Base-by-base conservation (phyloP, 148 eudicot species). In the Gaultheria prostrata region DNA sequence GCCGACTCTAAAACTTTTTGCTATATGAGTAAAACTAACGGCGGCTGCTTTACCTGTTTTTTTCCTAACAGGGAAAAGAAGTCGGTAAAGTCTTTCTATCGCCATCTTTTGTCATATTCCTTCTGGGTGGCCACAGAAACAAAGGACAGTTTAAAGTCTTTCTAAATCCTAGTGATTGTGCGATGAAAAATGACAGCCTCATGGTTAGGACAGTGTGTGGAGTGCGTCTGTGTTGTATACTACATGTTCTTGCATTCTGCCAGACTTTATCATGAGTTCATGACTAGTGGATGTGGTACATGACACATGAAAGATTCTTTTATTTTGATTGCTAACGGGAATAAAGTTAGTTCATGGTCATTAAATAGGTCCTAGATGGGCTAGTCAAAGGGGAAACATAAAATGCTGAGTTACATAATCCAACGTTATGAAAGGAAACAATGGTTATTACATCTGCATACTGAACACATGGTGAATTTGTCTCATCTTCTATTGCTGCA, bases 21-120 rank as follows among this genome's bases (percentile, higher is more conserved):
- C 59, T 51, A 15, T 76, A n/a, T 33, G 56, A 76, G 9, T 76
- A n/a, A 24, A 46, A n/a, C 33, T 48, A 76, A 24, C 2, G 54
- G 76, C 21, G 32, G 56, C 33, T 13, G 79, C 79, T 24, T 76
- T 76, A 76, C 79, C 78, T 76, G 14, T 76, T 74, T 74, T 74
- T 39, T 45, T 18, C 1, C 51, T 21, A 21, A n/a, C 50, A 21
- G 32, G 78, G 26, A 46, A 28, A 67, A 67, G 35, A 67, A 67
- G 72, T 67, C 0, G 72, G 14, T 67, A 67, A 26, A 67, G 32
- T 28, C 15, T 67, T 28, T 67, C 8, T 67, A 13, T 24, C 15
- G 35, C 72, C 13, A 30, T 67, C 35, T 67, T 67, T 14, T 65
- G 71, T 65, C 15, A 13, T 4, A 24, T 67, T 67, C 39, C 72